Percentiles rank a stretch among this genome's conserved stretches.
Evolutionary conservation across 2,329 filamentous ascomycete species (phyloP).

Genomic region (Xylariaceae sp.): DNA sequence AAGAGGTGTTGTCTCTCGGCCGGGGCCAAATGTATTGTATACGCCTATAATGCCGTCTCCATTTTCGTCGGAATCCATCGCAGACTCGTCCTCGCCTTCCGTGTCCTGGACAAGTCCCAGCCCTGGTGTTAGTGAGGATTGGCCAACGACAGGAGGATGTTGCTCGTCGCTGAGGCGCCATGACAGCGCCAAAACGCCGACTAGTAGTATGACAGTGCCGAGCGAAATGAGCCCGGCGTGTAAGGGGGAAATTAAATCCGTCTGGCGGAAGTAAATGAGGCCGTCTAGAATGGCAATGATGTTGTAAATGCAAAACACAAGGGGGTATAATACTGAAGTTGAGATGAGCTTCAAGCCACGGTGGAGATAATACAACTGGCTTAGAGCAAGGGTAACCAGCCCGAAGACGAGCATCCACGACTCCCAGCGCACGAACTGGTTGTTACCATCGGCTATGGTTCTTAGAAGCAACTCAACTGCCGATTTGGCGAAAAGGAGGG

Average conservation of each 20-base stretch:
- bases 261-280: conserved; percentile 92
- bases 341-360: conserved; percentile 90
- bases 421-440: conserved; percentile 93
- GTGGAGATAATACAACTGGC: conserved; percentile 92
- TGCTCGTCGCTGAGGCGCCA: conserved; percentile 85
- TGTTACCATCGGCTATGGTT: conserved; percentile 77
- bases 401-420: conserved; percentile 86
- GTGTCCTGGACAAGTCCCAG: conserved; percentile 73
- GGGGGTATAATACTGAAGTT: conserved; percentile 90
- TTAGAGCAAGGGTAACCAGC: conserved; percentile 74
- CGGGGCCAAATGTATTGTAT: conserved; percentile 46
- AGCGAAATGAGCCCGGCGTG: conserved; percentile 78
- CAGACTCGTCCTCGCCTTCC: conserved; percentile 53
- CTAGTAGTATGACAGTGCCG: conserved; percentile 78
- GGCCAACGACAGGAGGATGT: conserved; percentile 52
- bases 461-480: conserved; percentile 88
- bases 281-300: conserved; percentile 97
- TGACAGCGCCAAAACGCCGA: conserved; percentile 83
- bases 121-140: conserved; percentile 72
- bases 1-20: conserved; percentile 35
- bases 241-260: conserved; percentile 67
- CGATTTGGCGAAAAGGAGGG: conserved; percentile 88
- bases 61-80: conserved; percentile 45
- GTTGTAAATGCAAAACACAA: conserved; percentile 98
- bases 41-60: conserved; percentile 31